phyloP scores from a whole-genome alignment of 2,329 filamentous ascomycete genomes.

The Diaporthe vaccinii region DNA sequence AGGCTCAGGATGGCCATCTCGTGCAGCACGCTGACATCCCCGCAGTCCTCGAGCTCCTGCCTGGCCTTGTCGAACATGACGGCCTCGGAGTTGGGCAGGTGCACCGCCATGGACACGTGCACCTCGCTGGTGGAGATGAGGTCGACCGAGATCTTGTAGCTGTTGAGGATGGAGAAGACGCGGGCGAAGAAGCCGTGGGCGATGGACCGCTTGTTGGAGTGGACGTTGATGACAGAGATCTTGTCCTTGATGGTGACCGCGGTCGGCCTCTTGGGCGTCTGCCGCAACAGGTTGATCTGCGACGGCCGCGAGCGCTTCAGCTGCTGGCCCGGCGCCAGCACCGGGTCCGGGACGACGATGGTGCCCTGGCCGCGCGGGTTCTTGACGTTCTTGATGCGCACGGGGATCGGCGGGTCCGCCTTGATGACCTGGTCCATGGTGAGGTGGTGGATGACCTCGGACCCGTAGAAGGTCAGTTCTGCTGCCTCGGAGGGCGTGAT shows the following conservation, averaged over 20 bases:
- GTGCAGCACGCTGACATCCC: conserved; percentile 89
- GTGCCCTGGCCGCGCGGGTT: conserved; percentile 85
- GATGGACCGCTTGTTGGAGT: conserved; percentile 96
- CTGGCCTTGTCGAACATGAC: conserved; percentile 77
- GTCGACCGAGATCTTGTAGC: conserved; percentile 89
- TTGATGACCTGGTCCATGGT: conserved; percentile 98
- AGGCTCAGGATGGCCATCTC: conserved; percentile 97
- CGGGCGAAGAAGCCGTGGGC: conserved; percentile 96
- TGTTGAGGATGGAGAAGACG: conserved; percentile 92
- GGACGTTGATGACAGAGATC: conserved; percentile 97
- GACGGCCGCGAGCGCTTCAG: conserved; percentile 66
- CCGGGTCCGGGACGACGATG: conserved; percentile 83
- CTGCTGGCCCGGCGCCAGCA: conserved; percentile 68
- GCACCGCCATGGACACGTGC: conserved; percentile 96
- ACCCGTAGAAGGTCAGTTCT: conserved; percentile 93
- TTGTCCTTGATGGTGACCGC: conserved; percentile 98
- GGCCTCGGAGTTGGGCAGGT: conserved; percentile 77
- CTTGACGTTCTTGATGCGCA: conserved; percentile 93
- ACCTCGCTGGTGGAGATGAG: conserved; percentile 97
- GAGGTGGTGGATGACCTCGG: conserved; percentile 97
- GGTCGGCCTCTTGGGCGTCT: conserved; percentile 81
- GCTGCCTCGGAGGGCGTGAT: conserved; percentile 97
- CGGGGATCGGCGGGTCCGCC: conserved; percentile 82
- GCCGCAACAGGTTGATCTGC: conserved; percentile 54
- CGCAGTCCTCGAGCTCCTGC: conserved; percentile 81